Base-by-base conservation (phyloP, 2,329 filamentous ascomycete species). In the Coleophoma cylindrospora region DNA sequence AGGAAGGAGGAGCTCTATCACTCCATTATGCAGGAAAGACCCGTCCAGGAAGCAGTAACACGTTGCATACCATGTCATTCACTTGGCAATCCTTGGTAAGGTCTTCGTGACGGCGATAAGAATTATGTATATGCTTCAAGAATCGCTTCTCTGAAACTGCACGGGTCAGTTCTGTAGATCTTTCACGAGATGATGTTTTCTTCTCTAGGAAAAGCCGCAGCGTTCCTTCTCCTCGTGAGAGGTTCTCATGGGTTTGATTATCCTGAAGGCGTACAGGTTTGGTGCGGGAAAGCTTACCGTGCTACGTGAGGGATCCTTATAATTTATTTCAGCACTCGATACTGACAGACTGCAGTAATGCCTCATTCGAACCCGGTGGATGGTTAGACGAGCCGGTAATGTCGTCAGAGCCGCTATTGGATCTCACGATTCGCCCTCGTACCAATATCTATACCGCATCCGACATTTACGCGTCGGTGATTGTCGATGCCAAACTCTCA, bases 341-440 rank as follows among this genome's bases (percentile, higher is more conserved):
- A 4, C 17, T 17, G 15, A 40, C 15, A 13, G 14, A 38, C n/a
- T 21, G 40, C 36, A 74, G 73, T 33, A 72, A 74, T 55, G 66
- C 67, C 1, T 72, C 72, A 2, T 75, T 74, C 57, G 61, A 74
- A 45, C 74, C 74, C 0, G 73, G 73, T n/a, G 75, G 75, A 43
- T 66, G 64, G 63, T 62, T 77, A 2, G 51, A 64, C 2, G 56
- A 66, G 17, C 74, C 75, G 9, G 34, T 51, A 7, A 56, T 52
- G 15, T 71, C 69, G 11, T 43, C 57, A 8, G 57, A 53, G 14
- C 66, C 67, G 8, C 57, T 72, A n/a, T 60, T 77, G 6, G 62
- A 72, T 52, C 55, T 75, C 2, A 62, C 63, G 21, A 57, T 75
- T 15, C 65, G 66, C 33, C 70, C 74, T 5, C 70, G 72, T 3